Conservation (phyloP, 1,139 yeast species). For the Candida albicans region DNA sequence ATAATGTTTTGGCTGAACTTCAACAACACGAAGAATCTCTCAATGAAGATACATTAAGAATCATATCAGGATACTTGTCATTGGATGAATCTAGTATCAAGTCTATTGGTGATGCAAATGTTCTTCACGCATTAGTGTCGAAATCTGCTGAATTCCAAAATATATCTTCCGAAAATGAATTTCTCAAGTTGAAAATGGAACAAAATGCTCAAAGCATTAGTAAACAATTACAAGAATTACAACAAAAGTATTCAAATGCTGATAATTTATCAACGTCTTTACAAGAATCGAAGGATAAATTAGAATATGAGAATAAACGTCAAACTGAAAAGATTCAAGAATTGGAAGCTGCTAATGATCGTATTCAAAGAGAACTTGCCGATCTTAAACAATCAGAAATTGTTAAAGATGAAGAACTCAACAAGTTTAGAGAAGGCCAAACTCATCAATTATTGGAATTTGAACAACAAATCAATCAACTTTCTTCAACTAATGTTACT, state of each 20-base stretch:
- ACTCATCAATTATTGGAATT: constrained; percentile 10
- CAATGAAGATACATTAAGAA: constrained; percentile 10
- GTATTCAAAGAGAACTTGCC: constrained; percentile 7
- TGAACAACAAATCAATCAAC: constrained; percentile 37
- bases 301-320: constrained; percentile 22
- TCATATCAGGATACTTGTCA: constrained; percentile 32
- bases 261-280: constrained; percentile 11
- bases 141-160: constrained; percentile 51
- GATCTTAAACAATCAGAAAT: constrained; percentile 9
- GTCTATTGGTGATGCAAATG: constrained; percentile 14
- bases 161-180: constrained; percentile 50
- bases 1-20: constrained; percentile 5
- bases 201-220: constrained; percentile 32
- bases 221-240: constrained; percentile 30
- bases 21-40: constrained; percentile 2
- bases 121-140: constrained; percentile 37
- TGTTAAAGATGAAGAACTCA: constrained; percentile 9
- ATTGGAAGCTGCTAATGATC: constrained; percentile 14
- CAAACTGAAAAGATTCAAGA: constrained; percentile 17
- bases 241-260: constrained; percentile 20
- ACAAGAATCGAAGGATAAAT: constrained; percentile 23
- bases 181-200: constrained; percentile 55
- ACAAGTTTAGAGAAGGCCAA: constrained; percentile 10
- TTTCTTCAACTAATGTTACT: constrained; percentile 52
- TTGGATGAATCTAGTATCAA: constrained; percentile 15